Base-by-base conservation (phyloP, 768 basidiomycete genomes). In the Boletus insuetus region DNA sequence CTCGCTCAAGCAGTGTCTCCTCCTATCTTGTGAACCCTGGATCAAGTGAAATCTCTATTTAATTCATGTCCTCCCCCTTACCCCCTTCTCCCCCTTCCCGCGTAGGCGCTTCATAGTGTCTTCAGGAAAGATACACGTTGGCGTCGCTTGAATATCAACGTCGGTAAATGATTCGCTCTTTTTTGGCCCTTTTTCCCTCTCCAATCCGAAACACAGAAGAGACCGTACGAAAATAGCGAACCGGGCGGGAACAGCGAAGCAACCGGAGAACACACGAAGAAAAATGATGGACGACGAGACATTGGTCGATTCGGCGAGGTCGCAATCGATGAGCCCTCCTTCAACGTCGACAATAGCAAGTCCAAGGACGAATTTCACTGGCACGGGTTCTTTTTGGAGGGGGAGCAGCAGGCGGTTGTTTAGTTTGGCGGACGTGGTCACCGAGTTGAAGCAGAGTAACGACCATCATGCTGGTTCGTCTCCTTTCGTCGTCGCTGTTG, bases 341-440 rank as follows among this genome's bases (percentile, higher is more conserved):
- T 60, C 66, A 17, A 40, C 55, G 42, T 59, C 64, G 42, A 58
- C 66, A 4, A 53, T 16, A 16, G 54, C 57, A 8, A 61, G 54
- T 38, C 64, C 61, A 1, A 49, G 9, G 40, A 60, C 58, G 20
- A 9, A 20, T 17, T 9, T 46, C 13, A 55, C 54, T 8, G 49
- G 57, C 0, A 47, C 45, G n/a, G 35, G 46, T 22, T 13, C 53
- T 1, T 29, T 62, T 9, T 44, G 42, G 19, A 43, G 56, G 19
- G 64, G 61, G 31, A 70, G 75, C 54, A 69, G 73, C 53, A 68
- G 77, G 53, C 74, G 70, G 4, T 56, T 79, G 47, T 59, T 70
- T 35, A 78, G 71, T 32, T 59, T 81, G 31, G 64, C 79, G 20
- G 80, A 81, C 50, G 75, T 74, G 29, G 64, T 81, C 31, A 54